phyloP scores from a whole-genome alignment of 208 protist genomes.

The Tritrichomonas musculus region DNA sequence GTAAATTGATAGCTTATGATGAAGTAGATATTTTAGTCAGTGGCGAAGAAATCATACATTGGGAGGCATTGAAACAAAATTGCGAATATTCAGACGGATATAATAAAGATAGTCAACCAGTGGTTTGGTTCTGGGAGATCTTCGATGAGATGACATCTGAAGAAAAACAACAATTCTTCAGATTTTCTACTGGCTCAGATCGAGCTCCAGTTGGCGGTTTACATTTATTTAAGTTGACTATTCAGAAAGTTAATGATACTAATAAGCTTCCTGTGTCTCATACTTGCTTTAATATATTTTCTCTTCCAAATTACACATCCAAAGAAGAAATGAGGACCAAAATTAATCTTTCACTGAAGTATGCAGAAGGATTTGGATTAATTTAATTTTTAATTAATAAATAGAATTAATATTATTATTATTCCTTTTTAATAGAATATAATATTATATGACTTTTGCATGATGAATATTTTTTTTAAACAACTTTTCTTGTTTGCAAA shows the following conservation, averaged over 20 bases:
- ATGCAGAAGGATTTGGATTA: conserved; percentile 52
- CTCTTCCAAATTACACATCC: conserved; percentile 66
- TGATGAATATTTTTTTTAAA: not conserved
- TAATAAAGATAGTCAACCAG: conserved; percentile 17
- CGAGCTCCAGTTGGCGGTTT: not conserved
- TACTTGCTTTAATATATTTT: conserved; percentile 73
- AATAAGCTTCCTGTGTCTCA: conserved; percentile 63
- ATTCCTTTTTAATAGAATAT: not conserved
- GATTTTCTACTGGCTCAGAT: conserved; percentile 58
- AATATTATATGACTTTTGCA: not conserved
- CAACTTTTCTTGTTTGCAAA: not conserved
- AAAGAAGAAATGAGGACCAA: conserved; percentile 58
- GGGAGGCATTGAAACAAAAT: not conserved
- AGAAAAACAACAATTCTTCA: conserved; percentile 54
- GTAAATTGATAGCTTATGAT: not conserved
- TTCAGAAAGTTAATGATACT: conserved; percentile 39
- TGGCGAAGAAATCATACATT: not conserved
- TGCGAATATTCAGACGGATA: conserved; percentile 54
- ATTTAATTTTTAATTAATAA: conserved; percentile 32
- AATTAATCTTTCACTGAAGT: conserved; percentile 48
- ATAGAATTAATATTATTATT: too few relatives aligned
- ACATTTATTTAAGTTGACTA: not conserved
- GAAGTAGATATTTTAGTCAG: not conserved
- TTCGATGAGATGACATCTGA: conserved; percentile 50
- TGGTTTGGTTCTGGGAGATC: conserved; percentile 57